Base-by-base conservation (phyloP, 2,329 filamentous ascomycete species). In the Epichloe amarillans region DNA sequence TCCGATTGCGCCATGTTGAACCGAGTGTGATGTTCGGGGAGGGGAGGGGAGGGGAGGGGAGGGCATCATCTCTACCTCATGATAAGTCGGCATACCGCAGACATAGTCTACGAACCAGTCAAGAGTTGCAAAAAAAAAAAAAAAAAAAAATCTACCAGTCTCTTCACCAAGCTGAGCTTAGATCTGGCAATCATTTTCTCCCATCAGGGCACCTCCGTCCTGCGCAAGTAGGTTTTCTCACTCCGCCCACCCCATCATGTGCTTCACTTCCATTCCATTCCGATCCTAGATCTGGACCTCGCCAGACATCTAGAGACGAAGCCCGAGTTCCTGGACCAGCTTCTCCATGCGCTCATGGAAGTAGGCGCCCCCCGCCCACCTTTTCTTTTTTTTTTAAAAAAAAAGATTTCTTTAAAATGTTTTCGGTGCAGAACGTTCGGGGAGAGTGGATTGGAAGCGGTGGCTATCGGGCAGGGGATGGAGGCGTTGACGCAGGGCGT, bases 401-500 rank as follows among this genome's bases (percentile, higher is more conserved):
- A 3, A 3, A 1, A 21, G 3, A 3, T 21, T 1, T 21, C 19
- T 21, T 21, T 21, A 1, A 21, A 21, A 21, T 21, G 19, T 21
- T 21, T 21, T 21, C 19, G 19, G 88, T 88, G 33, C 88, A 93
- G 66, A 94, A 94, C 66, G 76, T 83, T 52, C 65, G 69, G 36
- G 88, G 88, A 35, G 68, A 80, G 54, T 95, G 88, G 88, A 83
- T 95, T 59, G 86, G 91, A 66, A 88, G 83, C 62, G 2, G 88
- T 95, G 1, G 88, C 87, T 8, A 89, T 95, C 58, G 88, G 88
- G 0, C 88, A 94, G 67, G 88, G 86, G 0, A 76, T 95, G 60
- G 88, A 95, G 70, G 88, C 88, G 4, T 69, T 95, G 57, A 94
- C 88, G 19, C 80, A 80, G 54, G 88, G 88, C 35, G 88, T 93